phyloP scores from a whole-genome alignment of 1,284 basidiomycete species.

The Ceratobasidium sp. region DNA sequence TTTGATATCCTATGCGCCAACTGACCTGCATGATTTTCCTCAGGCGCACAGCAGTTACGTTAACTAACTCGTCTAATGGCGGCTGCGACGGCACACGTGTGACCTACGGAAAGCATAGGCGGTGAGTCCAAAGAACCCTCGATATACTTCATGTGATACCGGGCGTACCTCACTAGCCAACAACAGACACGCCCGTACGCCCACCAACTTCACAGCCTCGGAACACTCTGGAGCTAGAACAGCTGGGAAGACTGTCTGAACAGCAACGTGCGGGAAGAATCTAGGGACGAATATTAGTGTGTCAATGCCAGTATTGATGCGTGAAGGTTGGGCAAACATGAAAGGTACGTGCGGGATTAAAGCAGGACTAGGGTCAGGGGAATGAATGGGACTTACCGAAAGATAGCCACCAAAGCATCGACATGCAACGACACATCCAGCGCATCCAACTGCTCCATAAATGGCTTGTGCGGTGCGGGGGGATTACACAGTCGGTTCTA shows the following conservation, averaged over 20 bases:
- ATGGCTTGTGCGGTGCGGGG: constrained; percentile 64
- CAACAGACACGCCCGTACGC: constrained; percentile 73
- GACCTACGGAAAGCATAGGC: constrained; percentile 57
- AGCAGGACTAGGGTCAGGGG: background rate
- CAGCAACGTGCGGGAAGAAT: constrained; percentile 64
- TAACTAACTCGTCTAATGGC: constrained; percentile 54
- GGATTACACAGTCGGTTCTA: constrained; percentile 57
- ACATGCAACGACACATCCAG: constrained; percentile 84
- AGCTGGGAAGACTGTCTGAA: constrained; percentile 66
- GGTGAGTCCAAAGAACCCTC: constrained; percentile 26
- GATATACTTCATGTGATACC: background rate
- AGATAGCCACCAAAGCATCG: constrained; percentile 77
- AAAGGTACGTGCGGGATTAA: no score
- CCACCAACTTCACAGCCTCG: constrained; percentile 82
- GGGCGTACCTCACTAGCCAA: constrained; percentile 55
- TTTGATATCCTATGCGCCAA: background rate
- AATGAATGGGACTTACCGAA: constrained; percentile 14
- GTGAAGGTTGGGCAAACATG: background rate
- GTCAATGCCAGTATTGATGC: background rate
- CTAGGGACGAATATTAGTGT: background rate
- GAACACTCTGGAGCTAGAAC: constrained; percentile 80
- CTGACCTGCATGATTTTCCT: constrained; percentile 44
- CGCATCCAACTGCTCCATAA: constrained; percentile 76
- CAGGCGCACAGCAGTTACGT: constrained; percentile 31
- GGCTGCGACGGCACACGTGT: constrained; percentile 68